These are phyloP conservation scores for Eucalyptus fibrosa DNA, from an alignment of 345 rosid species.

Conservation along the genomic window DNA sequence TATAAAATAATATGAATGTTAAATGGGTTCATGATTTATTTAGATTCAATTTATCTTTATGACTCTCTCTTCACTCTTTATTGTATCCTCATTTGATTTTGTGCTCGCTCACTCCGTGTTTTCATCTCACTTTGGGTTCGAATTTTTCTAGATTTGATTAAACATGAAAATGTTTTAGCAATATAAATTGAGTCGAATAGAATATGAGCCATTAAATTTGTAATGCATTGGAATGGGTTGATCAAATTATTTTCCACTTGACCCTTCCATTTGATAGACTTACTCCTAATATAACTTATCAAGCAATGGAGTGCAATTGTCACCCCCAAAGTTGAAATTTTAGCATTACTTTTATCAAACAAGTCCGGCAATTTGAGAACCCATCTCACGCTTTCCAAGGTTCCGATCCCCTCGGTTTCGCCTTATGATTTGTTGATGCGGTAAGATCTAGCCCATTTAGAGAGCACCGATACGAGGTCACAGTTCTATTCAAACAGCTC, in stretches of 20 bases:
- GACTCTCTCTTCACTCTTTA: too few species aligned
- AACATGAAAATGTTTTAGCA: too few species aligned
- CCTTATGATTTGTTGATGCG: background rate
- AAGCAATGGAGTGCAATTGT: background rate
- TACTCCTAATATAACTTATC: background rate
- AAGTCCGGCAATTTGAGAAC: background rate
- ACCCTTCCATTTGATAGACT: too few species aligned
- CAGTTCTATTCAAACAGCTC: background rate
- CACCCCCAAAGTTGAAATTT: background rate
- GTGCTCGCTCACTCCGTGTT: accelerated
- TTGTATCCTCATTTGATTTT: accelerated
- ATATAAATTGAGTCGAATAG: accelerated
- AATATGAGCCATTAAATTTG: too few species aligned
- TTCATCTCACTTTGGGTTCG: accelerated
- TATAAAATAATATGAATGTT: accelerated
- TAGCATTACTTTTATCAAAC: background rate
- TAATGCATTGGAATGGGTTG: too few species aligned
- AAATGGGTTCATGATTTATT: too few species aligned
- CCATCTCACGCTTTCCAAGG: background rate
- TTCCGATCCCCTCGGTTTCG: background rate
- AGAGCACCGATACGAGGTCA: accelerated
- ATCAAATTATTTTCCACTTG: too few species aligned
- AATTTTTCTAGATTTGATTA: accelerated
- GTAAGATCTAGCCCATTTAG: background rate
- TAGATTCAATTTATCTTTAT: accelerated